Evolutionary conservation across 129 eudicot genomes (phyloP).

Genomic region (Chrysanthemum makinoi): DNA sequence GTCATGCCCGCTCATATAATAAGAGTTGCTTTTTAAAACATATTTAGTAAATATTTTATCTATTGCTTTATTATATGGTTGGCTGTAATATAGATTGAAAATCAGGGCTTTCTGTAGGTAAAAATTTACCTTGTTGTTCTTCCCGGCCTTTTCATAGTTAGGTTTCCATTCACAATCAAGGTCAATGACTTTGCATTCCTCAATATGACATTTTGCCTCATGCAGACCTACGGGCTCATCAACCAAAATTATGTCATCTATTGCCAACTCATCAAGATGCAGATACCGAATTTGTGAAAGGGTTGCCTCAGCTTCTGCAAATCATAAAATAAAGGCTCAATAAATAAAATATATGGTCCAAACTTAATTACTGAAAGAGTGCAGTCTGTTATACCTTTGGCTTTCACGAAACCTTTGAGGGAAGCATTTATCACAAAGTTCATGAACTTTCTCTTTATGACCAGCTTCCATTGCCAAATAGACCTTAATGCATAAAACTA

Average conservation of each 20-base stretch:
- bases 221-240: slow-evolving; percentile 61
- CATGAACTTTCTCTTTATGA: slow-evolving; percentile 83
- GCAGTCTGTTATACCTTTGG: slow-evolving; percentile 47
- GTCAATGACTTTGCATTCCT: slow-evolving; percentile 85
- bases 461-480: slow-evolving; percentile 99
- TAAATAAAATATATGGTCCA: neutral
- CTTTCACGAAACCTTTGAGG: slow-evolving; percentile 62
- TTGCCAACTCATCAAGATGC: slow-evolving; percentile 59
- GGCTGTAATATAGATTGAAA: slow-evolving; percentile 1
- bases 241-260: slow-evolving; percentile 83
- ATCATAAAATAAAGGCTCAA: slow-evolving; percentile 12
- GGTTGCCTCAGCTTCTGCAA: slow-evolving; percentile 59
- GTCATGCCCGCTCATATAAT: no score
- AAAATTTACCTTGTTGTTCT: slow-evolving; percentile 61
- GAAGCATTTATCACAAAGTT: slow-evolving; percentile 76
- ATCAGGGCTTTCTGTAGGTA: neutral
- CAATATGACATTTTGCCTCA: slow-evolving; percentile 63
- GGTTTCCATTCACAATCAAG: slow-evolving; percentile 99
- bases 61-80: neutral
- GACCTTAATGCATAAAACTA: no score
- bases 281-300: slow-evolving; percentile 46
- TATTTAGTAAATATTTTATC: neutral
- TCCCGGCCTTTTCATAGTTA: slow-evolving; percentile 68
- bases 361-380: neutral
- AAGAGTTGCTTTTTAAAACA: no score